Evolutionary conservation across 768 basidiomycete species (phyloP).

Genomic region (Naganishia randhawae): DNA sequence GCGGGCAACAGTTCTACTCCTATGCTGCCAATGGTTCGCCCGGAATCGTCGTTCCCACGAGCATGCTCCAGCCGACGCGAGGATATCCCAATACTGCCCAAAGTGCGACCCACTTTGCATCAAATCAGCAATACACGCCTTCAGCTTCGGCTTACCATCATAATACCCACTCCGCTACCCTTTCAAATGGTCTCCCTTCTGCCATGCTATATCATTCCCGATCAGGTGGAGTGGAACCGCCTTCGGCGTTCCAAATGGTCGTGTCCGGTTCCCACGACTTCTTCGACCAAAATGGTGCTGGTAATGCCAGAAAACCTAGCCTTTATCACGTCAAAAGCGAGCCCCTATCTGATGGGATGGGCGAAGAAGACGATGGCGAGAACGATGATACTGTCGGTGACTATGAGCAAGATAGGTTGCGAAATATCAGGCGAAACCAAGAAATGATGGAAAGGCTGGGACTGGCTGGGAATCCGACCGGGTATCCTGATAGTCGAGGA

Average conservation of each 20-base stretch:
- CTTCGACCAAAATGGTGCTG: slow-evolving; percentile 1
- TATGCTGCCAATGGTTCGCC: slow-evolving; percentile 6
- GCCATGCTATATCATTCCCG: slow-evolving; percentile 13
- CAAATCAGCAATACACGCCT: slow-evolving; percentile 2
- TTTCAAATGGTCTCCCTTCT: not conserved
- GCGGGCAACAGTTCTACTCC: slow-evolving; percentile 15
- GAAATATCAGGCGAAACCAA: slow-evolving; percentile 42
- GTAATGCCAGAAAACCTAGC: not conserved
- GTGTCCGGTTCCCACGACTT: slow-evolving; percentile 13
- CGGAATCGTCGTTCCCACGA: slow-evolving; percentile 7
- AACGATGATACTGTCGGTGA: slow-evolving; percentile 29
- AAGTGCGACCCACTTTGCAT: not conserved
- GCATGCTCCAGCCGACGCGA: slow-evolving; percentile 12
- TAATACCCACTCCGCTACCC: not conserved
- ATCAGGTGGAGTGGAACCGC: not conserved
- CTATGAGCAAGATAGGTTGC: slow-evolving; percentile 45
- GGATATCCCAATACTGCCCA: not conserved
- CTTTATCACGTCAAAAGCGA: slow-evolving; percentile 15
- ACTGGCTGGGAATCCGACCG: slow-evolving; percentile 30
- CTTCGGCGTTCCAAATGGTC: slow-evolving; percentile 19
- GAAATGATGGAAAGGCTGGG: slow-evolving; percentile 45
- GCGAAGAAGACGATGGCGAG: slow-evolving; percentile 17
- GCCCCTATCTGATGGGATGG: slow-evolving; percentile 5
- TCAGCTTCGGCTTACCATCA: slow-evolving; percentile 1
- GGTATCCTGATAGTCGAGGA: not conserved